Conservation (phyloP, 2,329 filamentous ascomycete species). For the Hymenoscyphus fraxineus region DNA sequence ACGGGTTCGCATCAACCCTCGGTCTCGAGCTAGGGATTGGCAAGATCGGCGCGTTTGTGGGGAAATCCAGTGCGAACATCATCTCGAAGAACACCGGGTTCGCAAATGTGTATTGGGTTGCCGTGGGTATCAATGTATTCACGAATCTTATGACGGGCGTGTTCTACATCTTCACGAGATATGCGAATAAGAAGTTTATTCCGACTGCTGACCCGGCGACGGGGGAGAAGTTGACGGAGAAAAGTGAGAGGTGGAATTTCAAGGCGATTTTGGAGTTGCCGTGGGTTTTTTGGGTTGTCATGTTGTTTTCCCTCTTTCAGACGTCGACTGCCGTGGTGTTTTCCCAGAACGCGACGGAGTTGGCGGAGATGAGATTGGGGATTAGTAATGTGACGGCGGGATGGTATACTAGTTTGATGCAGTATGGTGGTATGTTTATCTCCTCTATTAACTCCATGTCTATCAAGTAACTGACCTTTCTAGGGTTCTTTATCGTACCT, state of each 20-base stretch:
- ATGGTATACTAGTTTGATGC: conserved; percentile 55
- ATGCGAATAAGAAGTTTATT: conserved; percentile 45
- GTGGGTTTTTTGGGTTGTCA: conserved; percentile 56
- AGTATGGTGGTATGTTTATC: conserved; percentile 49
- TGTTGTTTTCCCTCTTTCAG: conserved; percentile 54
- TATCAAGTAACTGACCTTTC: background rate
- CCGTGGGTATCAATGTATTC: conserved; percentile 61
- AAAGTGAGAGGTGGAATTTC: conserved; percentile 53
- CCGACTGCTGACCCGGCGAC: conserved; percentile 52
- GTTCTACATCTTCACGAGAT: conserved; percentile 55
- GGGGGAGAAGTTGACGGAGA: conserved; percentile 56
- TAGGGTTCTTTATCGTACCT: conserved; percentile 7
- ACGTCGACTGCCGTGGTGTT: conserved; percentile 54
- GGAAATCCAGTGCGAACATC: conserved; percentile 56
- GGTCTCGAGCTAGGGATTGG: conserved; percentile 58
- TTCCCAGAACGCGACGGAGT: conserved; percentile 55
- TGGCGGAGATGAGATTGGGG: conserved; percentile 57
- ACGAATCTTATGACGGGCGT: conserved; percentile 51
- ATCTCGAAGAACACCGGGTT: conserved; percentile 57
- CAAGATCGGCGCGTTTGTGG: conserved; percentile 58
- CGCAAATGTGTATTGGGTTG: conserved; percentile 59
- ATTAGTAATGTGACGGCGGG: conserved; percentile 52
- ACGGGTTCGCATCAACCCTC: conserved; percentile 59
- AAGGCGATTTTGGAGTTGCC: conserved; percentile 53
- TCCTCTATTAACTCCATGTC: conserved; percentile 43